Evolutionary conservation across 306 rosid genomes (phyloP).

Genomic region (Citrullus mucosospermus): DNA sequence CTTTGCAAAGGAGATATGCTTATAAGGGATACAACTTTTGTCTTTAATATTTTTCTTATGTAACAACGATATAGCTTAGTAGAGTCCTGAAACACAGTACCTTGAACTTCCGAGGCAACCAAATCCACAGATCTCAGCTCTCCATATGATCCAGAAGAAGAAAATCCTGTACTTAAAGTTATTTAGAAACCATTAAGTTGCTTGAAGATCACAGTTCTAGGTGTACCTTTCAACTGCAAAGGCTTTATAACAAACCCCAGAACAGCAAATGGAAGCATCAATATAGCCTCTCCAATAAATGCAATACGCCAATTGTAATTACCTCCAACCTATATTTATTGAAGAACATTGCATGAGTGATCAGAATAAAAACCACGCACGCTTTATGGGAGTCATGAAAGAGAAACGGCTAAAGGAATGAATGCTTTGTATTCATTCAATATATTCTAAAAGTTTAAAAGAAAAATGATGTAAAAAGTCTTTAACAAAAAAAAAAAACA

Average conservation of each 20-base stretch:
- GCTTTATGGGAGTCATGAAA: background rate
- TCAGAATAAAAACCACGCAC: background rate
- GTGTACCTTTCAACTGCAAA: constrained; percentile 58
- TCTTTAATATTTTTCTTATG: background rate
- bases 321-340: constrained; percentile 50
- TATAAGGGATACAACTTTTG: background rate
- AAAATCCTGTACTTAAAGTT: constrained; percentile 44
- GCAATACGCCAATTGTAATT: constrained; percentile 68
- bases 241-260: constrained; percentile 73
- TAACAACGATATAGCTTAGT: background rate
- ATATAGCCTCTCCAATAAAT: constrained; percentile 67
- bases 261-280: constrained; percentile 89
- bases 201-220: constrained; percentile 12
- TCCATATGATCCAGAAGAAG: constrained; percentile 31
- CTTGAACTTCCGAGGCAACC: constrained; percentile 42
- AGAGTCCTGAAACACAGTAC: constrained; percentile 21
- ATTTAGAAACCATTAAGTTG: background rate
- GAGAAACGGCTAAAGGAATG: constrained; percentile 4
- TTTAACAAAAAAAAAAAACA: too few relatives aligned
- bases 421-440: background rate
- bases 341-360: background rate
- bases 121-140: constrained; percentile 23
- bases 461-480: background rate
- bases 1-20: background rate
- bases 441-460: background rate